Evolutionary conservation across 768 basidiomycete genomes (phyloP).

Genomic region (Tricholoma sp.): DNA sequence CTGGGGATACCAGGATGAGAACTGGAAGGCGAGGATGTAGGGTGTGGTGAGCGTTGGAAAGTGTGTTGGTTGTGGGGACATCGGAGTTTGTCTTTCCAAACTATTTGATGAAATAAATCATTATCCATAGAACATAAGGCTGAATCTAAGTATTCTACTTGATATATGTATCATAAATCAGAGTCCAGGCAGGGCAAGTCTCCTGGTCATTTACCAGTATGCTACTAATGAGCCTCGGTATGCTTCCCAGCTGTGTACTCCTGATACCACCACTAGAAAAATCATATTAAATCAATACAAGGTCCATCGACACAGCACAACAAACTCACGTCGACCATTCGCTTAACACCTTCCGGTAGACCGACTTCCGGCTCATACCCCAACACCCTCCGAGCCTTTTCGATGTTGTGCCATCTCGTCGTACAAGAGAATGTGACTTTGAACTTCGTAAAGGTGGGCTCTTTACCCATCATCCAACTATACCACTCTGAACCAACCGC

Average conservation of each 20-base stretch:
- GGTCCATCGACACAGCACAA: neutral
- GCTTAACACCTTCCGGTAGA: conserved; percentile 80
- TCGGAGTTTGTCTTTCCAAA: too few relatives aligned
- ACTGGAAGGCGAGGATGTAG: conserved; percentile 69
- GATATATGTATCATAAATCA: neutral
- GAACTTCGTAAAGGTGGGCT: conserved; percentile 82
- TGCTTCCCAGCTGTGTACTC: conserved; percentile 36
- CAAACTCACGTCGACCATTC: conserved; percentile 63
- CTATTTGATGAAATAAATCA: neutral
- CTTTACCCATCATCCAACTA: conserved; percentile 67
- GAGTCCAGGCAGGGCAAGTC: neutral
- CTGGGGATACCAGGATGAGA: conserved; percentile 78
- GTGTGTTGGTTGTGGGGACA: conserved; percentile 14
- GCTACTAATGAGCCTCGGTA: conserved; percentile 31
- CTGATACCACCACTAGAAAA: conserved; percentile 41
- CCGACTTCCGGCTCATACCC: conserved; percentile 93
- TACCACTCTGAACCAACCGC: conserved; percentile 72
- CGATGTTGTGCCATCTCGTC: conserved; percentile 87
- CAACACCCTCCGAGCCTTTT: conserved; percentile 84
- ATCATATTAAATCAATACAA: neutral
- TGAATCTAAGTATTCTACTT: neutral
- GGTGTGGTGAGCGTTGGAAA: conserved; percentile 50
- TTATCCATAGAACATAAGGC: neutral
- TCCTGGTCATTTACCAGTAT: neutral
- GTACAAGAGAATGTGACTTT: conserved; percentile 78